phyloP scores from a whole-genome alignment of 352 stramenopile species.

The Globisporangium lucens region DNA sequence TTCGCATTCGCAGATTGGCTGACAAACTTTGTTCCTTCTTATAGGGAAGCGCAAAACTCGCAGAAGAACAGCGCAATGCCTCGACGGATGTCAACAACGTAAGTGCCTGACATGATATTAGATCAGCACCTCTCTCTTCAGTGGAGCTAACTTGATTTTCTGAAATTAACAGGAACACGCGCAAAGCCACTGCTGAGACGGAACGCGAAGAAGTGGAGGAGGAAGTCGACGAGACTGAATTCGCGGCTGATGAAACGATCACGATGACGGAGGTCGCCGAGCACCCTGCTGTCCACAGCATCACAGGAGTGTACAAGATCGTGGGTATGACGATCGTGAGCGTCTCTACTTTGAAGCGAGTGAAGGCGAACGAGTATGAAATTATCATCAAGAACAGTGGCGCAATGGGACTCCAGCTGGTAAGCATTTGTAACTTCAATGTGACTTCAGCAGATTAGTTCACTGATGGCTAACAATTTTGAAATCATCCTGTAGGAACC shows the following conservation, averaged over 20 bases:
- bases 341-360: constrained; percentile 67
- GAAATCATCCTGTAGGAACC: constrained; percentile 31
- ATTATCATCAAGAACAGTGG: constrained; percentile 60
- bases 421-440: constrained; percentile 16
- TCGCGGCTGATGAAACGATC: constrained; percentile 67
- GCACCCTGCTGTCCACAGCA: constrained; percentile 69
- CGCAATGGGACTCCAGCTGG: constrained; percentile 63
- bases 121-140: neutral
- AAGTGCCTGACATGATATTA: constrained; percentile 20
- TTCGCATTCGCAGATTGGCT: neutral
- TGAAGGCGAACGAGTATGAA: constrained; percentile 83
- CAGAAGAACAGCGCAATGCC: constrained; percentile 37
- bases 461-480: neutral
- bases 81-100: constrained; percentile 71
- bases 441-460: neutral
- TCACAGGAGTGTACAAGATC: constrained; percentile 81
- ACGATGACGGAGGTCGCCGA: constrained; percentile 64
- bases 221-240: constrained; percentile 44
- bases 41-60: constrained; percentile 53
- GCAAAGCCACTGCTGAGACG: constrained; percentile 20
- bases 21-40: constrained; percentile 10
- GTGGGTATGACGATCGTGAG: constrained; percentile 76
- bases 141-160: neutral
- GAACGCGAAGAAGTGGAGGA: constrained; percentile 41
- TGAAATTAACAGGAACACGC: neutral